Evolutionary conservation across 371 early-diverging fungal genomes (phyloP), one percentile per base, ranked within the genome.

Genomic region (Umbelopsis sp.): DNA sequence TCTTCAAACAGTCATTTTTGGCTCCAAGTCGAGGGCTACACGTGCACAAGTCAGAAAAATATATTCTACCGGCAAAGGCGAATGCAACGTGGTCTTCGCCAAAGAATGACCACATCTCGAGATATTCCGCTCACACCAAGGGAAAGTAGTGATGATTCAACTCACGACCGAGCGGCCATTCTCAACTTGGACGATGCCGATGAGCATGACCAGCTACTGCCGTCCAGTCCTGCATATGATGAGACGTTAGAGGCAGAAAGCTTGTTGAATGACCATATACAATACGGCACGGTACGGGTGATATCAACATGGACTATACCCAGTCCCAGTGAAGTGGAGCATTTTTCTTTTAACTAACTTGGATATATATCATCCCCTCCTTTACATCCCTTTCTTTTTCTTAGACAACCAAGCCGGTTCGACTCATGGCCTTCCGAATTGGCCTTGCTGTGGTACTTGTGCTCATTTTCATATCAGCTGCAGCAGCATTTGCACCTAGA

Each of bases 71-170:
- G 11, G 6, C 12, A 35, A 14, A 57, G 35, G 57, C 57, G 57
- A 57, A 57, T 57, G 57, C 57, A 57, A 35, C 22, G 16, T 57
- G 29, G 57, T 18, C 57, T 57, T 57, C 57, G 57, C 22, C 57
- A 57, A 18, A 57, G 57, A 57, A 35, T 57, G 29, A 57, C 16
- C n/a, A 37, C 35, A 35, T 32, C 57, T 16, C 29, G 35, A 57
- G 57, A 57, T 32, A 57, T 57, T 57, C 57, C 57, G 14, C 57
- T 57, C n/a, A 37, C 29, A 35, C 57, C 57, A 35, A 57, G 57
- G 32, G 57, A n/a, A 32, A 57, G 37, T 35, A 29, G n/a, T 29
- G 57, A 57, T 0, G 35, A 18, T 14, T 16, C 57, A 11, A 12
- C 18, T 18, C 57, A 57, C 5, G 18, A 57, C 35, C 18, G 29